These are phyloP conservation scores for Penicillium sp. DNA, from an alignment of 2,329 filamentous ascomycete genomes.

Conservation along the genomic window DNA sequence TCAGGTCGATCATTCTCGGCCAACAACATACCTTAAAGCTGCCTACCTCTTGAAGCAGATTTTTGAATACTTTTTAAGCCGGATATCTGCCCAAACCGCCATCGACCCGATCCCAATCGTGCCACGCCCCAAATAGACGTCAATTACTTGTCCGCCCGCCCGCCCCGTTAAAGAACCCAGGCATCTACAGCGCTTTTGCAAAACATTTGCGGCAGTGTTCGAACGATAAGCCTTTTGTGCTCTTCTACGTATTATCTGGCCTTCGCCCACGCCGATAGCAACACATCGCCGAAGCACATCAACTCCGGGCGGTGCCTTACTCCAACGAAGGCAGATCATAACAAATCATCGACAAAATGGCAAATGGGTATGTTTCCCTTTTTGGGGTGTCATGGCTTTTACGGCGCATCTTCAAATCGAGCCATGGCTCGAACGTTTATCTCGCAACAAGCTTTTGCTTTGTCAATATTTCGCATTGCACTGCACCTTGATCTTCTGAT, in stretches of 20 bases:
- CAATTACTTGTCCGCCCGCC: constrained; percentile 5
- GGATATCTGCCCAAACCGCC: not conserved
- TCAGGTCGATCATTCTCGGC: constrained; percentile 5
- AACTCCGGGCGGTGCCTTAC: not conserved
- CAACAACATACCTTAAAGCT: not conserved
- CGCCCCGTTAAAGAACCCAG: not conserved
- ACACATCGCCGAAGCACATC: not conserved
- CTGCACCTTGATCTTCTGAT: not conserved
- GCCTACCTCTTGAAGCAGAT: not conserved
- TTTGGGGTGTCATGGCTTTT: not conserved
- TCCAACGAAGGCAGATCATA: not conserved
- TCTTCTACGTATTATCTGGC: not conserved
- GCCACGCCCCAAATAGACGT: not conserved
- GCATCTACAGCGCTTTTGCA: not conserved
- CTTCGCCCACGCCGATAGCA: not conserved
- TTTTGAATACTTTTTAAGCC: not conserved
- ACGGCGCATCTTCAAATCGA: not conserved
- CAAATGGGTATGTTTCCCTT: constrained; percentile 42
- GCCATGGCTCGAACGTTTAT: not conserved
- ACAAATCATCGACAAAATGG: constrained; percentile 36
- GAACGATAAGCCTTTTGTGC: not conserved
- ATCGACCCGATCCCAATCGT: not conserved
- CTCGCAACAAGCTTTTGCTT: not conserved
- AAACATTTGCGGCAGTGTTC: not conserved
- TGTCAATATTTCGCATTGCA: not conserved